Base-by-base conservation (phyloP, 371 early-diverging fungal species). In the Chytridium lagenaria region DNA sequence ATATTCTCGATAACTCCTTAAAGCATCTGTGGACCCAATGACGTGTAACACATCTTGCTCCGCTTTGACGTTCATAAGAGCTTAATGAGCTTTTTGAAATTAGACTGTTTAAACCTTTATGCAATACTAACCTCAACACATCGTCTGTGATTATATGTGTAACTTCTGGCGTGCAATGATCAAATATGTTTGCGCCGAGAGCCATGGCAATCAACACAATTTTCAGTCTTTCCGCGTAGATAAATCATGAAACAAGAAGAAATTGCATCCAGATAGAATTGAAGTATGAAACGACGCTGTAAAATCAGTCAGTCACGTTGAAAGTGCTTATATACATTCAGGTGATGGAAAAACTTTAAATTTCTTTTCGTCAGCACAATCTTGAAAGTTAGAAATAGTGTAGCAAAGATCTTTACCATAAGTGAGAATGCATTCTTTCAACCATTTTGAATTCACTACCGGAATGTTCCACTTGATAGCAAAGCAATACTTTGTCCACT, bases 401-500 rank as follows among this genome's bases (percentile, higher is more conserved):
- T 44, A 12, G 7, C 16, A 2, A 36, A 40, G 2, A 65, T 16
- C 22, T 65, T 1, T 5, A 74, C 74, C 74, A 26, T 51, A 33
- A n/a, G 28, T 59, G 19, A 19, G 0, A 0, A 37, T 30, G 26
- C 69, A 74, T 30, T 70, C 31, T 2, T 28, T 16, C 1, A 75
- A n/a, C 75, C 75, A 75, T 1, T 36, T 31, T n/a, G 15, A 10
- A 33, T 22, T 28, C 12, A 70, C 75, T 0, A 68, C 61, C 7
- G 7, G 1, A 23, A 75, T 55, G 22, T 65, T 65, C 34, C 57
- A 36, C 34, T 49, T 64, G 10, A 34, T 28, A 26, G 75, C 75
- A 50, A 66, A 70, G n/a, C 66, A 70, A 38, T n/a, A 70, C 49
- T 75, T 75, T 36, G 30, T 28, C 75, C 67, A 19, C 5, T 30